Conservation (phyloP, 192 early-diverging fungal genomes). For the Phycomyces blakesleeanus region DNA sequence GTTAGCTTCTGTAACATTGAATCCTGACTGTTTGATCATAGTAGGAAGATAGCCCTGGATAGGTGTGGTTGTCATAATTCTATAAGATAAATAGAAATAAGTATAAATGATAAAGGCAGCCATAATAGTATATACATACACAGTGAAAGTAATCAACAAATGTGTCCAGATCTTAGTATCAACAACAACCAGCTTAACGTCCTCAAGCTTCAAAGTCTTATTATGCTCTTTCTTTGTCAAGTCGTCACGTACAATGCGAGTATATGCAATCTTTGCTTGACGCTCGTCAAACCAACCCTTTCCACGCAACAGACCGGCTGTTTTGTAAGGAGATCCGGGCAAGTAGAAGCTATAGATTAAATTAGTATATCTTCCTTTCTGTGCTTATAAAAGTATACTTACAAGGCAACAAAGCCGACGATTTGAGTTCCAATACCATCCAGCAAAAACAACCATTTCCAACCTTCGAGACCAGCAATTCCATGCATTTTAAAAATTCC, state of each 20-base stretch:
- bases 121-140: background rate
- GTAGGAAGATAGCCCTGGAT: slow-evolving; percentile 20
- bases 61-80: slow-evolving; percentile 15
- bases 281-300: slow-evolving; percentile 51
- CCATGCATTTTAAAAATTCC: slow-evolving; percentile 54
- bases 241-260: slow-evolving; percentile 60
- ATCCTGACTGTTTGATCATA: slow-evolving; percentile 24
- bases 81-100: background rate
- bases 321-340: slow-evolving; percentile 43
- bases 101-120: background rate
- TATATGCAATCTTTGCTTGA: slow-evolving; percentile 51
- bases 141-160: slow-evolving; percentile 14
- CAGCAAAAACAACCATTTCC: slow-evolving; percentile 67
- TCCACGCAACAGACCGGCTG: slow-evolving; percentile 11
- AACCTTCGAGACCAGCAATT: slow-evolving; percentile 50
- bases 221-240: slow-evolving; percentile 43
- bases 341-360: slow-evolving; percentile 39
- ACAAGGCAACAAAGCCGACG: slow-evolving; percentile 23
- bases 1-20: slow-evolving; percentile 20
- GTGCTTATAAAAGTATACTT: no score
- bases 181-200: slow-evolving; percentile 13
- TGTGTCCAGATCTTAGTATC: slow-evolving; percentile 25
- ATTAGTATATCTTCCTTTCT: no score
- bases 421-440: slow-evolving; percentile 47
- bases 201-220: slow-evolving; percentile 17